A percentile compares a stretch with the other conserved stretches of the same genome.
These are phyloP conservation scores for Saturnispora silvae DNA, from an alignment of 805 yeast species.

Conservation along the genomic window DNA sequence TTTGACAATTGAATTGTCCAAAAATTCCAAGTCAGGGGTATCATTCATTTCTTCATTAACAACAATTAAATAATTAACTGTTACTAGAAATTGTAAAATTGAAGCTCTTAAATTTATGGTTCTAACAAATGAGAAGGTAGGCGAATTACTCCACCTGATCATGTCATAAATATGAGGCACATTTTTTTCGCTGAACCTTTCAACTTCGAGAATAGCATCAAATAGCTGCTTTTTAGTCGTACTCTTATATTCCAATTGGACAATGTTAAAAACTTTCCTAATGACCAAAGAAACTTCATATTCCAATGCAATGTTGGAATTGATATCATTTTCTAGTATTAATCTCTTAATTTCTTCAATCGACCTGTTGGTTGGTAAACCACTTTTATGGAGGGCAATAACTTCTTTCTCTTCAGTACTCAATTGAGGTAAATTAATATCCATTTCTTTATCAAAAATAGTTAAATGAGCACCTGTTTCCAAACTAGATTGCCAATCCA, in stretches of 20 bases:
- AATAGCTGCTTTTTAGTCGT: slow-evolving; percentile 28
- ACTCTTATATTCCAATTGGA: slow-evolving; percentile 21
- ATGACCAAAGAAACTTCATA: slow-evolving; percentile 25
- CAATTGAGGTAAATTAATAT: slow-evolving; percentile 33
- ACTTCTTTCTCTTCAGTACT: slow-evolving; percentile 10
- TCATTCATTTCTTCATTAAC: slow-evolving; percentile 18
- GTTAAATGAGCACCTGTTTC: slow-evolving; percentile 36
- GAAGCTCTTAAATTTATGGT: slow-evolving; percentile 23
- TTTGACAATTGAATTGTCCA: slow-evolving; percentile 15
- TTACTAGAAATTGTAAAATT: slow-evolving; percentile 21
- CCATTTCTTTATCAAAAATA: slow-evolving; percentile 31
- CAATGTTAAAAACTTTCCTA: slow-evolving; percentile 24
- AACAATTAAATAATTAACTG: slow-evolving; percentile 29
- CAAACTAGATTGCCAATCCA: slow-evolving; percentile 35
- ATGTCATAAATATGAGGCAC: slow-evolving; percentile 27
- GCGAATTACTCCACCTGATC: slow-evolving; percentile 17
- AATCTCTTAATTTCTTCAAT: slow-evolving; percentile 17
- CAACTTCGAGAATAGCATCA: slow-evolving; percentile 22
- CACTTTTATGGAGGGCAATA: slow-evolving; percentile 25
- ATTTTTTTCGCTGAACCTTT: slow-evolving; percentile 21
- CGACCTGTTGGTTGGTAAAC: slow-evolving; percentile 14
- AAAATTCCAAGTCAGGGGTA: slow-evolving; percentile 13
- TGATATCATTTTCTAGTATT: slow-evolving; percentile 23
- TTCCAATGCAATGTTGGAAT: slow-evolving; percentile 24
- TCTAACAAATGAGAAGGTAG: slow-evolving; percentile 22